Evolutionary conservation across 1,284 basidiomycete species (phyloP), one percentile per base, ranked within the genome.

Genomic region (Phenoliferia sp.): DNA sequence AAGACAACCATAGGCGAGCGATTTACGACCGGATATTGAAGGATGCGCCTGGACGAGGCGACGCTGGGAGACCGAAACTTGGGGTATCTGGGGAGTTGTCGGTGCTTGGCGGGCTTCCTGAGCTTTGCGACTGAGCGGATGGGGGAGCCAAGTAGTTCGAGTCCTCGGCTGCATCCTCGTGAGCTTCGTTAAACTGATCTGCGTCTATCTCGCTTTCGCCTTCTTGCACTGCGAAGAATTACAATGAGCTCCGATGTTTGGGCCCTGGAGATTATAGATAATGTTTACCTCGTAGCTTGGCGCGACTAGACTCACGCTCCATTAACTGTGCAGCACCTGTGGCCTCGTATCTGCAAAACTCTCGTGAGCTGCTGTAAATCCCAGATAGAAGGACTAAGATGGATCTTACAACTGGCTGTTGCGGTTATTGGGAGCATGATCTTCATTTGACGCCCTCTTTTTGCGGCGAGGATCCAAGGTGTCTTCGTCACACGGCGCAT

Each of bases 401-500:
- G 12, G 39, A 44, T 12, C 39, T 44, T 44, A 44, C 39, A 44
- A 12, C 22, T 44, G 39, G 39, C 39, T 44, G 39, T 44, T 16
- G 29, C 50, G 63, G 54, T 57, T 61, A 26, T 35, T 61, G 55
- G 29, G 57, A 36, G 19, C 28, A 58, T 36, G 29, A 26, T 34
- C 17, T 57, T 44, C 39, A 44, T 44, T 12, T 12, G 39, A 44
- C 12, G 12, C 12, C 39, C 39, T n/a, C n/a, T n/a, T n/a, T n/a
- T n/a, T n/a, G 39, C 12, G 39, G 39, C 39, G 39, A 44, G 39
- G 39, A 12, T 44, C 56, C 19, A 15, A 58, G 2, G 63, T 31
- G 4, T 58, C 22, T n/a, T n/a, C n/a, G n/a, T n/a, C n/a, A n/a
- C n/a, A n/a, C 9, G 50, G 50, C 26, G 62, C 65, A 19, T 64